Conservation (phyloP, 768 basidiomycete genomes). For the Lactarius hengduanensis region DNA sequence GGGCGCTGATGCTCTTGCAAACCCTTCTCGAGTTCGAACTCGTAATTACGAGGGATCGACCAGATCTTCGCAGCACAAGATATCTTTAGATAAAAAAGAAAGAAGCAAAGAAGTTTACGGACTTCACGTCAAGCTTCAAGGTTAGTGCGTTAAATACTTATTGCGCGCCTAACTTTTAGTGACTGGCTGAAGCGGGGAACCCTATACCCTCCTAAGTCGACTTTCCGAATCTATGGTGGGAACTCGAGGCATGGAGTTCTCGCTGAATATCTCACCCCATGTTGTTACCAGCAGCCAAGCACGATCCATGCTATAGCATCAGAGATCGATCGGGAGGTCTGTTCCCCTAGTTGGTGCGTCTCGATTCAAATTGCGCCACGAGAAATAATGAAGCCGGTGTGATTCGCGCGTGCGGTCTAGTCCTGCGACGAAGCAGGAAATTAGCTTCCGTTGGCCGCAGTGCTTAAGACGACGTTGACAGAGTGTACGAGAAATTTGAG, state of each 20-base stretch:
- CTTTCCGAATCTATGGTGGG: constrained; percentile 83
- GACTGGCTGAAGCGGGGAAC: constrained; percentile 85
- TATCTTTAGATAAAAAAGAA: constrained; percentile 51
- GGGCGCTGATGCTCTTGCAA: constrained; percentile 85
- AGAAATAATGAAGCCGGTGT: constrained; percentile 34
- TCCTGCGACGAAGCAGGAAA: constrained; percentile 96
- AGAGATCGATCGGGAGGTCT: constrained; percentile 92
- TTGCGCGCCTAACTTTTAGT: constrained; percentile 89
- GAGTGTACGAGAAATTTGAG: constrained; percentile 22
- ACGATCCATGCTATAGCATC: constrained; percentile 89
- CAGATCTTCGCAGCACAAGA: constrained; percentile 94
- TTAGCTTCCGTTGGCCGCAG: constrained; percentile 74
- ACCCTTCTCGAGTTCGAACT: constrained; percentile 85
- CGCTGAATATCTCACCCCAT: constrained; percentile 51
- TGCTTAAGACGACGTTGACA: constrained; percentile 97
- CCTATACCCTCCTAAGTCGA: constrained; percentile 75
- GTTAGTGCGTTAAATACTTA: constrained; percentile 92
- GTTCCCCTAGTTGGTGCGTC: constrained; percentile 78
- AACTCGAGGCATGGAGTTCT: constrained; percentile 22
- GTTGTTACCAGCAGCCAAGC: constrained; percentile 95
- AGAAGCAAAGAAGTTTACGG: constrained; percentile 33
- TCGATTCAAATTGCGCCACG: constrained; percentile 36
- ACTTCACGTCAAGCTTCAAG: constrained; percentile 80
- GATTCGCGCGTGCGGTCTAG: constrained; percentile 53
- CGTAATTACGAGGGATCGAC: constrained; percentile 84